Percentiles rank a stretch among this genome's conserved stretches.
These are phyloP conservation scores for Solanum ahanhuiri DNA, from an alignment of 257 asterid species.

Conservation along the genomic window DNA sequence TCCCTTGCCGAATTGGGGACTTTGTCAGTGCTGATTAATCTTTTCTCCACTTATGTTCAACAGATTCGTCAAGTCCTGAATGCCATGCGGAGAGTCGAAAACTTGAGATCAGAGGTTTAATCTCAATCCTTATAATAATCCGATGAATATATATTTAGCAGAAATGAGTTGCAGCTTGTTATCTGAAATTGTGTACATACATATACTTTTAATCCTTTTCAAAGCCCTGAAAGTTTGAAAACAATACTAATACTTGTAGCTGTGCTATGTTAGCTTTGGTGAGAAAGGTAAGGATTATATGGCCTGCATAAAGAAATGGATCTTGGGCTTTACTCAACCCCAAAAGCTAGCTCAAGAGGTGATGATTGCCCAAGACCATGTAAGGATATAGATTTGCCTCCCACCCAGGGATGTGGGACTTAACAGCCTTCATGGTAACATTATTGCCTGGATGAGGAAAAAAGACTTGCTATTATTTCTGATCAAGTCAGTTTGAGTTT, in stretches of 20 bases:
- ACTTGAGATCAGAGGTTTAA: slow-evolving; percentile 67
- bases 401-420: not conserved
- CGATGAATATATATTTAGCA: not conserved
- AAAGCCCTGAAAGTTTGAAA: not conserved
- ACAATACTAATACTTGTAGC: not conserved
- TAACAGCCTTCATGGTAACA: not conserved
- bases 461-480: not conserved
- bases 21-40: not conserved
- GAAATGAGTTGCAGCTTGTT: not conserved
- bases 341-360: not conserved
- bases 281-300: not conserved
- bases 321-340: not conserved
- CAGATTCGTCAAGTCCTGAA: slow-evolving; percentile 79
- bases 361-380: not conserved
- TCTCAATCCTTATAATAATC: not conserved
- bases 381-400: not conserved
- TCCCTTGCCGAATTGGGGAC: not conserved
- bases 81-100: slow-evolving; percentile 73
- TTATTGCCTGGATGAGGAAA: not conserved
- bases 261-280: not conserved
- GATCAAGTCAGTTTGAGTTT: not conserved
- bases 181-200: not conserved
- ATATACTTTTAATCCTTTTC: not conserved
- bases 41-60: not conserved
- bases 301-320: not conserved